A percentile compares a stretch with the other conserved stretches of the same genome.
Conservation (phyloP, 768 basidiomycete genomes). For the Russula sp. region DNA sequence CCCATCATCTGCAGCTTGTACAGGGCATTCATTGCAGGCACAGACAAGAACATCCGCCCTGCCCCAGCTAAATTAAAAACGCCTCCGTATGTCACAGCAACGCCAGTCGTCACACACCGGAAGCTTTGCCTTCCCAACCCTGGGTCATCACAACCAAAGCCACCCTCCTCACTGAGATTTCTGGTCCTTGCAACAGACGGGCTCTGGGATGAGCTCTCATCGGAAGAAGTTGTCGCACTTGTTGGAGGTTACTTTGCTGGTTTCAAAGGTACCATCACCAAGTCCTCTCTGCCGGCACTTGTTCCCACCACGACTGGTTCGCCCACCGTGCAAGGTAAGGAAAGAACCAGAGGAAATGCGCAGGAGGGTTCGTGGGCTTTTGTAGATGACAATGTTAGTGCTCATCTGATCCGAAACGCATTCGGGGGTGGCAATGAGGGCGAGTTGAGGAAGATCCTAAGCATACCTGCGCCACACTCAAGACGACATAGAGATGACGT, state of each 20-base stretch:
- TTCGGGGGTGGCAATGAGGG: constrained; percentile 72
- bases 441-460: constrained; percentile 53
- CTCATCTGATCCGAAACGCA: constrained; percentile 87
- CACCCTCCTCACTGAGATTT: constrained; percentile 49
- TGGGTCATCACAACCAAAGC: constrained; percentile 24
- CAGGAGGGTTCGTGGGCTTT: constrained; percentile 64
- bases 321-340: constrained; percentile 58
- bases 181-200: constrained; percentile 85
- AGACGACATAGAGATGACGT: constrained; percentile 78
- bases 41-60: constrained; percentile 48
- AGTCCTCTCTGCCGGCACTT: constrained; percentile 45
- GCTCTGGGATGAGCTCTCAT: constrained; percentile 47
- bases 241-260: constrained; percentile 78
- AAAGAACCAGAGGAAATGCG: constrained; percentile 31
- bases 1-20: constrained; percentile 37
- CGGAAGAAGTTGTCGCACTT: constrained; percentile 80
- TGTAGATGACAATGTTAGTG: constrained; percentile 66
- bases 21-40: constrained; percentile 61
- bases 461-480: constrained; percentile 76
- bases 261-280: constrained; percentile 55
- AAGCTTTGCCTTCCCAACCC: constrained; percentile 49
- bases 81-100: constrained; percentile 87
- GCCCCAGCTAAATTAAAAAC: constrained; percentile 65
- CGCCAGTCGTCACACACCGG: constrained; percentile 74
- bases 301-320: constrained; percentile 50